Percentiles rank a stretch among this genome's conserved stretches.
Evolutionary conservation across 106 monocot genomes (phyloP).

Genomic region (Phalaenopsis equestris): DNA sequence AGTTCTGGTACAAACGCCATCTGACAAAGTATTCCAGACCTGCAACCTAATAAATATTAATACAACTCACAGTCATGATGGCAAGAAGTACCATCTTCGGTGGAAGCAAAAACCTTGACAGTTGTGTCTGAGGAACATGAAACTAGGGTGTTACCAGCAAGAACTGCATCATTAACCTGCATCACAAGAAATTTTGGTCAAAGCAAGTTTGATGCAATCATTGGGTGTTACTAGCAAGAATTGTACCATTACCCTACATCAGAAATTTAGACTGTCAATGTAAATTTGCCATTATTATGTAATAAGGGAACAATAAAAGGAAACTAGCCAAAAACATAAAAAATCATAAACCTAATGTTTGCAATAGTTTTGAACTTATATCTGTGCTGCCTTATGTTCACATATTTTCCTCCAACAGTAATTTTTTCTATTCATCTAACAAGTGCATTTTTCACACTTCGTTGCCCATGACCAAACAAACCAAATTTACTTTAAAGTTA

Average conservation of each 20-base stretch:
- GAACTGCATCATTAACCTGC: slow-evolving; percentile 93
- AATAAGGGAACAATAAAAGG: background rate
- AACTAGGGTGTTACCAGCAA: slow-evolving; percentile 71
- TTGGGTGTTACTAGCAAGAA: too few species aligned
- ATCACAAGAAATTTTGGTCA: background rate
- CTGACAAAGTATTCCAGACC: slow-evolving; percentile 81
- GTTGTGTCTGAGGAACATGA: slow-evolving; percentile 98
- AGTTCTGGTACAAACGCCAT: slow-evolving; percentile 71
- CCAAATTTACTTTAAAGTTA: too few species aligned
- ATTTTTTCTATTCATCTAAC: too few species aligned
- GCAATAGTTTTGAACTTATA: too few species aligned
- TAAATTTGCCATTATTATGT: background rate
- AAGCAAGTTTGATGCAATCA: background rate
- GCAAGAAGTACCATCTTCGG: background rate
- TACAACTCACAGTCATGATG: slow-evolving; percentile 2
- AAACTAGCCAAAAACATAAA: background rate
- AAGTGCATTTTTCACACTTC: too few species aligned
- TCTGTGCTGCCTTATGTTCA: too few species aligned
- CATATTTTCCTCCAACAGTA: too few species aligned
- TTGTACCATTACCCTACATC: too few species aligned
- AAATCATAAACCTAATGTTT: too few species aligned
- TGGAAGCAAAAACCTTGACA: slow-evolving; percentile 54
- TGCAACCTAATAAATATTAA: slow-evolving; percentile 19
- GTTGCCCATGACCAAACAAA: too few species aligned
- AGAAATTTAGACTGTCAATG: too few species aligned